Percentiles rank a stretch among this genome's conserved stretches.
Evolutionary conservation across 805 yeast genomes (phyloP).

Genomic region (Starmerella geochares): DNA sequence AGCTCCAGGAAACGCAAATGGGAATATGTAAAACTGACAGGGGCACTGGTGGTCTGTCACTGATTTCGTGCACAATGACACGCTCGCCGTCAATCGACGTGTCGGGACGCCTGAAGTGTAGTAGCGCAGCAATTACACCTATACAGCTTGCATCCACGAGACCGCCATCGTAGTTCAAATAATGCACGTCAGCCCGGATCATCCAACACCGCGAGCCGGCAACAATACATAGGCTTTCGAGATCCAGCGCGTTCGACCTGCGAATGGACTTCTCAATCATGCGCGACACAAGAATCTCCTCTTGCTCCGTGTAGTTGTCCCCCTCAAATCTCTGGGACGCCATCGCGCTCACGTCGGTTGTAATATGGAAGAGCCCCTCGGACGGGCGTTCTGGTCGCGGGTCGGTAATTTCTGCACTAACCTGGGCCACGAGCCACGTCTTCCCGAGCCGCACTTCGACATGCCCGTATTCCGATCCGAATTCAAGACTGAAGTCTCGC

Average conservation of each 20-base stretch:
- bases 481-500: constrained; percentile 52
- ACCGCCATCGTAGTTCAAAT: constrained; percentile 85
- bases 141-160: constrained; percentile 81
- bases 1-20: constrained; percentile 78
- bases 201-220: constrained; percentile 91
- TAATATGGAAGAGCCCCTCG: constrained; percentile 77
- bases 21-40: constrained; percentile 82
- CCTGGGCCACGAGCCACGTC: constrained; percentile 60
- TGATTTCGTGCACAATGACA: constrained; percentile 54
- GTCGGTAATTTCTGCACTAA: constrained; percentile 62
- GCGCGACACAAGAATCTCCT: constrained; percentile 64
- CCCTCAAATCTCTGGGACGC: constrained; percentile 78
- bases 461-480: constrained; percentile 61
- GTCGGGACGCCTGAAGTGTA: constrained; percentile 78
- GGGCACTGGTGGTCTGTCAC: constrained; percentile 80
- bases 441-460: constrained; percentile 69
- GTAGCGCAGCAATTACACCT: constrained; percentile 77
- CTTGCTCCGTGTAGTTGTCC: constrained; percentile 64
- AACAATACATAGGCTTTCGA: constrained; percentile 79
- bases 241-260: constrained; percentile 80
- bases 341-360: constrained; percentile 82
- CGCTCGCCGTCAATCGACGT: constrained; percentile 45
- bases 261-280: constrained; percentile 85
- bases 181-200: constrained; percentile 80
- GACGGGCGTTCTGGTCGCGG: constrained; percentile 90